Evolutionary conservation across 1,284 basidiomycete genomes (phyloP).

Genomic region (Leucoagaricus sp.): DNA sequence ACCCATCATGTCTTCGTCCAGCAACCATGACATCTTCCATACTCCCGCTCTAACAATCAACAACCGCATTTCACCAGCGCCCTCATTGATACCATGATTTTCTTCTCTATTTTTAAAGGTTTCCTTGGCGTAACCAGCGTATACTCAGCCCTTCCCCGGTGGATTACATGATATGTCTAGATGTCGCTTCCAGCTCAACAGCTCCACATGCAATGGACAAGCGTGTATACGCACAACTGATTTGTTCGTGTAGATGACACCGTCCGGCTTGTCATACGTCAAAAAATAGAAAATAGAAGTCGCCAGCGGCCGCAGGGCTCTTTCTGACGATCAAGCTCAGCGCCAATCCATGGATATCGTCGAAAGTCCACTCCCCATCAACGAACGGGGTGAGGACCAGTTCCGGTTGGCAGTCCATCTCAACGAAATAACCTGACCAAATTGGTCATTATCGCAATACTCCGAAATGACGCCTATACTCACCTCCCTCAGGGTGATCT

Average conservation of each 20-base stretch:
- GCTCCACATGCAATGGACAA: too few relatives aligned
- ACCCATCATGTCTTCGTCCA: constrained; percentile 35
- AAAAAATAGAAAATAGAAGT: constrained; percentile 25
- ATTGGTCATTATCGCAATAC: neutral
- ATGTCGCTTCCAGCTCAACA: neutral
- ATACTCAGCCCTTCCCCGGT: constrained; percentile 50
- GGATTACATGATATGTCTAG: constrained; percentile 51
- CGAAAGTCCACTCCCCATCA: neutral
- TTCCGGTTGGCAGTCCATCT: constrained; percentile 16
- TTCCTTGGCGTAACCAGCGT: constrained; percentile 40
- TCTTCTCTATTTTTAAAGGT: constrained; percentile 38
- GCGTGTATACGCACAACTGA: too few relatives aligned
- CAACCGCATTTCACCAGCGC: constrained; percentile 42
- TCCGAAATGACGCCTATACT: neutral
- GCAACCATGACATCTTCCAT: constrained; percentile 51
- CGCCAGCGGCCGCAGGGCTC: too few relatives aligned
- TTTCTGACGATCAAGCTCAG: too few relatives aligned
- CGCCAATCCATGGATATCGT: neutral
- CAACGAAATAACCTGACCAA: constrained; percentile 18
- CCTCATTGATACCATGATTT: constrained; percentile 40
- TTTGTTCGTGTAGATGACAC: too few relatives aligned
- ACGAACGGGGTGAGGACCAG: constrained; percentile 16
- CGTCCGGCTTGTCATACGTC: constrained; percentile 19
- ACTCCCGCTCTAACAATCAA: constrained; percentile 47
- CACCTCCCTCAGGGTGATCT: too few relatives aligned